Evolutionary conservation across 371 early-diverging fungal species (phyloP).

Genomic region (Paraphysoderma sedebokerense): DNA sequence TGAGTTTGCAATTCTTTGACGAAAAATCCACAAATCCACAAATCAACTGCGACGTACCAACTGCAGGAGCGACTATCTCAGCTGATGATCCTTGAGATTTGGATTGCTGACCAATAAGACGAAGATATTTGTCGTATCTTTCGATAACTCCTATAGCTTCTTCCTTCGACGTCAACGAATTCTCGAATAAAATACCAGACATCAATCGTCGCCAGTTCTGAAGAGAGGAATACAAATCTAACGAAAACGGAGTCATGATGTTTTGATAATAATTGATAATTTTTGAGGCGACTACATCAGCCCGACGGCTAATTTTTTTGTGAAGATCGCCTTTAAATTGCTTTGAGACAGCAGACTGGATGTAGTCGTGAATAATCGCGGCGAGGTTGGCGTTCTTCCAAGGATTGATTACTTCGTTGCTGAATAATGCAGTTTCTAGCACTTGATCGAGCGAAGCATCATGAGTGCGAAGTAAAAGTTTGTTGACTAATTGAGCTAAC

Average conservation of each 20-base stretch:
- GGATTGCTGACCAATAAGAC: background rate
- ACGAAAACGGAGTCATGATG: background rate
- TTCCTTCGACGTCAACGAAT: background rate
- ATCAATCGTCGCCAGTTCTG: background rate
- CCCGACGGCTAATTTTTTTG: background rate
- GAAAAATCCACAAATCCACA: no score
- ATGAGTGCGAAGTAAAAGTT: background rate
- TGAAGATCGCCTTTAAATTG: background rate
- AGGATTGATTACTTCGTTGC: background rate
- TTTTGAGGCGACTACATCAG: background rate
- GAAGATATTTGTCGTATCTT: background rate
- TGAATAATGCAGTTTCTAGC: background rate
- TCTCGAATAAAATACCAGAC: background rate
- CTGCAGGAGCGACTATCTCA: background rate
- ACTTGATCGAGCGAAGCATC: background rate
- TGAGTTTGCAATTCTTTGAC: no score
- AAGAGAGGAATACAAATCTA: background rate
- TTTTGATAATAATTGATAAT: slow-evolving; percentile 1
- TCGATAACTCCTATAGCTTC: background rate
- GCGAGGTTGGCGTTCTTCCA: background rate
- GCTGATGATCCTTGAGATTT: background rate
- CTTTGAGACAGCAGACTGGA: background rate
- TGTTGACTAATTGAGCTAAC: background rate
- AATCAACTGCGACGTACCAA: no score
- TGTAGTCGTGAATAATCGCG: background rate